Conservation (phyloP, 768 basidiomycete genomes). For the Xerocomellus chrysenteron region DNA sequence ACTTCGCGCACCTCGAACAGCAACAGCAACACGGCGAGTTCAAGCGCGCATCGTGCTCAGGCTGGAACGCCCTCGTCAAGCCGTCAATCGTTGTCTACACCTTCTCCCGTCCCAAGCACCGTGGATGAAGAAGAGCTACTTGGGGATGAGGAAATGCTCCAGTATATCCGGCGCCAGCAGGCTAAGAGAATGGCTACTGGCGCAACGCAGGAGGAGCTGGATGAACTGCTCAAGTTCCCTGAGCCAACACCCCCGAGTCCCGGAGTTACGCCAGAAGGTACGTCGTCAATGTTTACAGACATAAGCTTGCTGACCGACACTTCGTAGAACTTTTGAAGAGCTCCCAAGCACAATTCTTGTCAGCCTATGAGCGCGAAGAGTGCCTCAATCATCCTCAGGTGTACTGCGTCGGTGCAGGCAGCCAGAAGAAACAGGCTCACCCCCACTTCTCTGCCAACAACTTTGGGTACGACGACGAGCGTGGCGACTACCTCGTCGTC, state of each 20-base stretch:
- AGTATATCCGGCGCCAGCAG: slow-evolving; percentile 88
- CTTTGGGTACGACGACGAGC: slow-evolving; percentile 95
- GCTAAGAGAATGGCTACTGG: slow-evolving; percentile 83
- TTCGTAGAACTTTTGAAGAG: slow-evolving; percentile 62
- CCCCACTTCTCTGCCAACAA: slow-evolving; percentile 78
- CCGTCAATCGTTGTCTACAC: slow-evolving; percentile 75
- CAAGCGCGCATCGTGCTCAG: slow-evolving; percentile 47
- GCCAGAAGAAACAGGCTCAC: slow-evolving; percentile 81
- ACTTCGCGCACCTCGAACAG: slow-evolving; percentile 53
- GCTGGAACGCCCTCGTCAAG: slow-evolving; percentile 67
- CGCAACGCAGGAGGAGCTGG: slow-evolving; percentile 82
- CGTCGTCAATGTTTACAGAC: slow-evolving; percentile 26
- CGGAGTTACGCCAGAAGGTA: slow-evolving; percentile 70
- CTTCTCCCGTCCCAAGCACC: slow-evolving; percentile 76
- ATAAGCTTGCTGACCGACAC: slow-evolving; percentile 6
- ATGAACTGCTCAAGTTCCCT: slow-evolving; percentile 88
- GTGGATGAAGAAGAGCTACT: slow-evolving; percentile 84
- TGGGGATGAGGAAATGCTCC: slow-evolving; percentile 97
- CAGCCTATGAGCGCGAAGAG: slow-evolving; percentile 88
- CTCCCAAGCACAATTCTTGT: slow-evolving; percentile 67
- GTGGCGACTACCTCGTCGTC: slow-evolving; percentile 93
- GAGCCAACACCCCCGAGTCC: slow-evolving; percentile 76
- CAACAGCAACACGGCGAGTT: slow-evolving; percentile 35
- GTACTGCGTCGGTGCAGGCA: slow-evolving; percentile 77
- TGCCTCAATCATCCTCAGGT: slow-evolving; percentile 83